Conservation (phyloP, 2,329 filamentous ascomycete genomes). For the Cladosporium sp. region DNA sequence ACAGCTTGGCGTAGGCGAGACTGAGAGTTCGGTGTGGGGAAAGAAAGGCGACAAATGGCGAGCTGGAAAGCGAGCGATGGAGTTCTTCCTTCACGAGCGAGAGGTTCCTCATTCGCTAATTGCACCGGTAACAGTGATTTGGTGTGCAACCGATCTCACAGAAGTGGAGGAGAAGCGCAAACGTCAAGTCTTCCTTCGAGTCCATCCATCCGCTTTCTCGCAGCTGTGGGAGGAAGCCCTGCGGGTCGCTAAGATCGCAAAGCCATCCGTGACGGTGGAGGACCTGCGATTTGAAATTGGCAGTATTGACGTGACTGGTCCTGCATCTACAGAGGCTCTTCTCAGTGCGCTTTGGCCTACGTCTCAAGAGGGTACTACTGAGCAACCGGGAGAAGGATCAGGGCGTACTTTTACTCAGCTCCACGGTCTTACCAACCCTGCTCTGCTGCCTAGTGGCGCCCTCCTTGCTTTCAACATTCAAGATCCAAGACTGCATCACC, state of each 20-base stretch:
- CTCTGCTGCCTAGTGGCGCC: constrained; percentile 62
- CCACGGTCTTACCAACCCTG: constrained; percentile 58
- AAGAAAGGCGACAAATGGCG: constrained; percentile 66
- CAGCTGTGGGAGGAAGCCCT: constrained; percentile 61
- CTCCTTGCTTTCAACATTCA: constrained; percentile 66
- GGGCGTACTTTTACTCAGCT: constrained; percentile 46
- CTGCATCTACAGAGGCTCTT: constrained; percentile 73
- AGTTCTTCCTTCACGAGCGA: constrained; percentile 52
- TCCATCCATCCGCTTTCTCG: constrained; percentile 76
- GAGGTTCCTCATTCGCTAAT: constrained; percentile 53
- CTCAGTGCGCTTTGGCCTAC: constrained; percentile 58
- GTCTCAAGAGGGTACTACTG: constrained; percentile 14
- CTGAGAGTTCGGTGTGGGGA: constrained; percentile 47
- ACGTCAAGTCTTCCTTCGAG: constrained; percentile 59
- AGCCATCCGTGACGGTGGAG: constrained; percentile 57
- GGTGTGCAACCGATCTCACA: constrained; percentile 50
- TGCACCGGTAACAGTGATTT: constrained; percentile 67
- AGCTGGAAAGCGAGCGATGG: constrained; percentile 51
- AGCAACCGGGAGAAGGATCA: constrained; percentile 30
- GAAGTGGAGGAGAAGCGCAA: constrained; percentile 33
- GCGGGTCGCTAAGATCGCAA: constrained; percentile 52
- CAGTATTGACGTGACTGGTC: constrained; percentile 64
- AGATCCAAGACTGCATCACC: constrained; percentile 76
- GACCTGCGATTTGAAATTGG: constrained; percentile 68
- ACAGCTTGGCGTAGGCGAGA: constrained; percentile 53